Percentiles rank a stretch among this genome's conserved stretches.
Conservation (phyloP, 305 asterid genomes). For the Fraxinus dipetala region DNA sequence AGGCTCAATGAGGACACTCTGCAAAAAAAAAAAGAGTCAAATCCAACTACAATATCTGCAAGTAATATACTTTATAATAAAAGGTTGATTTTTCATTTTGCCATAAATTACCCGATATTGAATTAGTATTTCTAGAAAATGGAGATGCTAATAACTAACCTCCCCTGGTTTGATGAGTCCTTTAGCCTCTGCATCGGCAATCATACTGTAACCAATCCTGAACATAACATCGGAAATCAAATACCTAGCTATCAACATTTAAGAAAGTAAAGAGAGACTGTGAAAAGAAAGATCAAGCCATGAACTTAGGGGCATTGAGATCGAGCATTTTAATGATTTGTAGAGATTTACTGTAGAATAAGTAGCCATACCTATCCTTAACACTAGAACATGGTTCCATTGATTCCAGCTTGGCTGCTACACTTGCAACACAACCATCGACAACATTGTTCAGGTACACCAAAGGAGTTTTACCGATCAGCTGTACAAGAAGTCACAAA, state of each 20-base stretch:
- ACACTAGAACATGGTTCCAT: slow-evolving; percentile 98
- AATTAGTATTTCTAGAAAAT: background rate
- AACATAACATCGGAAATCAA: background rate
- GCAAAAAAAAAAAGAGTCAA: slow-evolving; percentile 24
- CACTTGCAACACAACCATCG: slow-evolving; percentile 85
- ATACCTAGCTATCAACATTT: background rate
- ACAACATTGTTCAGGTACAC: slow-evolving; percentile 83
- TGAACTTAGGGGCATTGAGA: background rate
- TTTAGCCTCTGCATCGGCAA: slow-evolving; percentile 73
- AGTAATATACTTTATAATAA: background rate
- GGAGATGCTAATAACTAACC: slow-evolving; percentile 35
- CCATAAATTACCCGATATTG: background rate
- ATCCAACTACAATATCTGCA: background rate
- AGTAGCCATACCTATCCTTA: slow-evolving; percentile 68
- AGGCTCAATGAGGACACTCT: slow-evolving; percentile 84
- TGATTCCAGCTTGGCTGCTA: slow-evolving; percentile 88
- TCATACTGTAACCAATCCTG: slow-evolving; percentile 94
- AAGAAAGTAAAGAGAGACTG: background rate
- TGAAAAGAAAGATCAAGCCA: background rate
- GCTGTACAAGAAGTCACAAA: slow-evolving; percentile 38
- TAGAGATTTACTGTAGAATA: background rate
- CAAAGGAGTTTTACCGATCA: slow-evolving; percentile 89
- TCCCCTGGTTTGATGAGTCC: slow-evolving; percentile 77
- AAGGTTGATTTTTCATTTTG: background rate
- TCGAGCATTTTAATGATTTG: background rate